Evolutionary conservation across 352 stramenopile species (phyloP).

Genomic region (Phytophthora pistaciae): DNA sequence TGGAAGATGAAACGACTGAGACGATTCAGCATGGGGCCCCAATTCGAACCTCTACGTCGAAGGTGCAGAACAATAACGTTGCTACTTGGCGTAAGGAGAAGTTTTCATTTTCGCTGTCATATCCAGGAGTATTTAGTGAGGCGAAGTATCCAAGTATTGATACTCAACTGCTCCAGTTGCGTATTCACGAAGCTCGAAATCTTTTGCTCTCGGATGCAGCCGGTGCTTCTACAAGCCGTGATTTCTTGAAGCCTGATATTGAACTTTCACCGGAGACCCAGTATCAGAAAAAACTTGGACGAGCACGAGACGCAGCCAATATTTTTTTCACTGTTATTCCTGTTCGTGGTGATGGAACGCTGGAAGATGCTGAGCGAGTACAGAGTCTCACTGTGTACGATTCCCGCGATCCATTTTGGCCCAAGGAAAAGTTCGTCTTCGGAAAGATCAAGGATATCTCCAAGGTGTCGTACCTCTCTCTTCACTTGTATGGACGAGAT

Average conservation of each 20-base stretch:
- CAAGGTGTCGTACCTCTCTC: conserved; percentile 67
- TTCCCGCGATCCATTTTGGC: conserved; percentile 66
- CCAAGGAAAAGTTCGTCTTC: conserved; percentile 72
- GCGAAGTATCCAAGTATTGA: conserved; percentile 31
- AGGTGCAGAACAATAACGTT: conserved; percentile 10
- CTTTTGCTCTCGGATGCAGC: conserved; percentile 35
- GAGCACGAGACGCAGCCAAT: conserved; percentile 36
- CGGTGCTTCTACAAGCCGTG: conserved; percentile 5
- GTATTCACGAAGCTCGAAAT: conserved; percentile 51
- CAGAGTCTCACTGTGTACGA: conserved; percentile 80
- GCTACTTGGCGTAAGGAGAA: conserved; percentile 70
- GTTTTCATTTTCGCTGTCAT: conserved; percentile 70
- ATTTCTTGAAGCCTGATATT: conserved; percentile 5
- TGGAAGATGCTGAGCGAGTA: conserved; percentile 53
- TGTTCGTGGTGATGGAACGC: conserved; percentile 49
- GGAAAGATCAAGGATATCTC: conserved; percentile 58
- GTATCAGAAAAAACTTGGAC: conserved; percentile 18
- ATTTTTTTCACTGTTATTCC: conserved; percentile 81
- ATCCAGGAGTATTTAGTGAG: conserved; percentile 71
- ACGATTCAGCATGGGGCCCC: conserved; percentile 45
- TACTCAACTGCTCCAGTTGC: conserved; percentile 56
- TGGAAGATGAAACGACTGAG: conserved; percentile 62
- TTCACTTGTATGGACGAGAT: conserved; percentile 77
- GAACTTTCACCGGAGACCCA: conserved; percentile 5
- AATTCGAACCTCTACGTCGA: conserved; percentile 53